Percentiles rank a stretch among this genome's conserved stretches.
phyloP scores from a whole-genome alignment of 352 stramenopile genomes.

The Stramenopiles sp. region DNA sequence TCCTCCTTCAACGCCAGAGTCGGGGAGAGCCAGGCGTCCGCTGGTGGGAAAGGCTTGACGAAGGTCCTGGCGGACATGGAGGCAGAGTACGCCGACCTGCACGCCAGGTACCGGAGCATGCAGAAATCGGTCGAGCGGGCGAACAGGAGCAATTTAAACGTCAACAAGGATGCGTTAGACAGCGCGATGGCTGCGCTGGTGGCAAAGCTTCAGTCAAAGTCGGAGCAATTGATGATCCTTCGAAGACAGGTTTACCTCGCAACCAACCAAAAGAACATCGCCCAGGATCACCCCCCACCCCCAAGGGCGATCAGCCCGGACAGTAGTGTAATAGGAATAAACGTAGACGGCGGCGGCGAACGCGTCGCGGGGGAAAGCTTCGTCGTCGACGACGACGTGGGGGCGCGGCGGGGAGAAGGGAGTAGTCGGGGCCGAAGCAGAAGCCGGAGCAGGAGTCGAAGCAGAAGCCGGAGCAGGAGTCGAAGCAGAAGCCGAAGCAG shows the following conservation, averaged over 20 bases:
- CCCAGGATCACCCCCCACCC: too few relatives aligned
- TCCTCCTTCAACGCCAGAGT: background rate
- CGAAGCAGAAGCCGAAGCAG: background rate
- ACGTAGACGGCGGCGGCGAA: too few relatives aligned
- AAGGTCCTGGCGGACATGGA: background rate
- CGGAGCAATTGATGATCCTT: background rate
- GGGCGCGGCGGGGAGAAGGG: too few relatives aligned
- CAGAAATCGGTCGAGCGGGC: background rate
- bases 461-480: background rate
- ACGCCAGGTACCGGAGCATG: background rate
- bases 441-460: background rate
- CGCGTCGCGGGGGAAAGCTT: too few relatives aligned
- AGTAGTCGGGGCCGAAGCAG: background rate
- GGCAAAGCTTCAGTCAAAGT: background rate
- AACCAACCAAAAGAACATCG: background rate
- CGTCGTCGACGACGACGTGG: too few relatives aligned
- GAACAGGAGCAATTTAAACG: background rate
- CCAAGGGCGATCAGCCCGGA: too few relatives aligned
- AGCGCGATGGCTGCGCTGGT: background rate
- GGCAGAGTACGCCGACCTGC: background rate
- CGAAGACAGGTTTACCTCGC: background rate
- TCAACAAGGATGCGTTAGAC: background rate
- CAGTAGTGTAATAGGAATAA: too few relatives aligned
- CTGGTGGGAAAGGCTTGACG: background rate
- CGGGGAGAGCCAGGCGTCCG: background rate